Evolutionary conservation across 2,329 filamentous ascomycete species (phyloP).

Genomic region (Phyllosticta citribraziliensis): DNA sequence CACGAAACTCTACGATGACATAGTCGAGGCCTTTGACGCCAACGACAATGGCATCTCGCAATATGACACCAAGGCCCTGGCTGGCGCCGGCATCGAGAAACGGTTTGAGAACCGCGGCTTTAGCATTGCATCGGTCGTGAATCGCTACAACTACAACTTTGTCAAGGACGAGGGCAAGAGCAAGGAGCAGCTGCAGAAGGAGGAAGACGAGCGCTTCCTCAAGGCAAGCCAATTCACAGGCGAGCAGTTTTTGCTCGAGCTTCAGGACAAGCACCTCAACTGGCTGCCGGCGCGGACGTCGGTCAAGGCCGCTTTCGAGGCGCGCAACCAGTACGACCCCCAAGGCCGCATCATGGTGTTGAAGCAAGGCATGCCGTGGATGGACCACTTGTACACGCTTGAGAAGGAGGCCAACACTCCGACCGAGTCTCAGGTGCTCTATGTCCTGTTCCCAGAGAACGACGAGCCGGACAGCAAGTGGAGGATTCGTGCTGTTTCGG

Average conservation of each 20-base stretch:
- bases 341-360: slow-evolving; percentile 75
- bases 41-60: slow-evolving; percentile 91
- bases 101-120: slow-evolving; percentile 77
- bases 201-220: slow-evolving; percentile 73
- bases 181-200: slow-evolving; percentile 46
- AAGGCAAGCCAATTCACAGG: slow-evolving; percentile 75
- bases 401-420: slow-evolving; percentile 49
- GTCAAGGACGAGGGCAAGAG: slow-evolving; percentile 34
- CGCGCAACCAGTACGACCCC: slow-evolving; percentile 57
- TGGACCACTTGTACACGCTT: slow-evolving; percentile 86
- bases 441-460: slow-evolving; percentile 86
- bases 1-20: slow-evolving; percentile 83
- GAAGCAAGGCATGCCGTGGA: slow-evolving; percentile 79
- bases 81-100: slow-evolving; percentile 65
- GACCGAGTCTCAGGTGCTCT: slow-evolving; percentile 54
- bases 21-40: slow-evolving; percentile 91
- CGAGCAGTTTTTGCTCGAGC: slow-evolving; percentile 72
- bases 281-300: slow-evolving; percentile 84
- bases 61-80: slow-evolving; percentile 63
- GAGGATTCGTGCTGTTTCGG: slow-evolving; percentile 88
- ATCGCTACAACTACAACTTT: slow-evolving; percentile 60
- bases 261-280: slow-evolving; percentile 62
- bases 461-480: slow-evolving; percentile 68
- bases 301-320: slow-evolving; percentile 65
- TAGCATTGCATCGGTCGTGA: slow-evolving; percentile 78